Evolutionary conservation across 2,329 filamentous ascomycete genomes (phyloP), one percentile per base, ranked within the genome.

Genomic region (Fusarium decemcellulare): DNA sequence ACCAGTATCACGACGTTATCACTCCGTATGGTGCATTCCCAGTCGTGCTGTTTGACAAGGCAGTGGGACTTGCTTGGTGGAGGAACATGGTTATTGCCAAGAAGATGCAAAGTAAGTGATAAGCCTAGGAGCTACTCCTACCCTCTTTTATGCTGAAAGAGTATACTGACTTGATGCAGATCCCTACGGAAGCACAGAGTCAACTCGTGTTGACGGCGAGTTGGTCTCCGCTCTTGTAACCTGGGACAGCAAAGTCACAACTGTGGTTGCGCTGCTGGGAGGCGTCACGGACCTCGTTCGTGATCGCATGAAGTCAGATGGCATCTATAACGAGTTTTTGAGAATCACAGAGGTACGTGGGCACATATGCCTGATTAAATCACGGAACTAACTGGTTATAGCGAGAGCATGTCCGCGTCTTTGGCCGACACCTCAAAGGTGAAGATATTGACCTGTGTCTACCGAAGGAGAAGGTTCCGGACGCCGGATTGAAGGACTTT

Each of bases 181-280:
- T 59, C 76, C 76, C 0, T 83, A 80, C 23, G 81, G 81, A 11
- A 82, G 80, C 70, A 82, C 80, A 2, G 82, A 83, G 65, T 79
- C 80, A 2, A 79, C 79, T 6, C 73, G 79, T 15, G 66, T 81
- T 2, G 81, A 83, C 52, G 81, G 82, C 10, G 74, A 78, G 11
- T 73, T 76, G 0, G 77, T 81, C 16, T 81, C 80, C 2, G 78
- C 79, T 2, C 77, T 83, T 6, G 72, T 83, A 4, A 81, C 80
- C 1, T 83, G 82, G 81, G 81, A 83, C 53, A 82, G 81, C 67
- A 83, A 83, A 58, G 71, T 83, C 8, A 80, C 80, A 10, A 83
- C 80, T 0, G 80, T 83, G 1, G 72, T 78, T 16, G 77, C 81
- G 0, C 70, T 83, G 0, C 67, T 83, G 5, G 81, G 80, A 2